Percentiles rank a stretch among this genome's conserved stretches.
Conservation (phyloP, 2,329 filamentous ascomycete species). For the Lizonia empirigonia region DNA sequence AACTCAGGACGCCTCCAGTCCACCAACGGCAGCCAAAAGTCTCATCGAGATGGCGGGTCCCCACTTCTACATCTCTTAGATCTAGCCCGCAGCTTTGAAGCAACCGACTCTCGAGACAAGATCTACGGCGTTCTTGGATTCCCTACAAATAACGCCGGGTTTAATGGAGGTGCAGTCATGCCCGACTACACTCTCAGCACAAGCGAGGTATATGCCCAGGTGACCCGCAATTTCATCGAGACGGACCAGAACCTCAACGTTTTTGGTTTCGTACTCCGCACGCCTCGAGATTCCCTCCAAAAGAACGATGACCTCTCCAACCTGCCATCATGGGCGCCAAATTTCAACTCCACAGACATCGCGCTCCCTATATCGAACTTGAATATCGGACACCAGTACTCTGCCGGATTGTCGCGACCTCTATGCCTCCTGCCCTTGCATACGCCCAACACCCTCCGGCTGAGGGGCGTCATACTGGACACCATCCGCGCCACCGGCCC, state of each 20-base stretch:
- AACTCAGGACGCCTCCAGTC: not conserved
- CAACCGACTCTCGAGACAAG: slow-evolving; percentile 24
- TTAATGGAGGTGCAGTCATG: not conserved
- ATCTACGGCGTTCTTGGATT: slow-evolving; percentile 25
- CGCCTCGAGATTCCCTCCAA: not conserved
- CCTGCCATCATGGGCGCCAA: slow-evolving; percentile 25
- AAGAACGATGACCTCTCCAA: not conserved
- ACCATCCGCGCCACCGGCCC: not conserved
- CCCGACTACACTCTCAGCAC: slow-evolving; percentile 17
- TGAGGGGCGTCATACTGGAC: slow-evolving; percentile 15
- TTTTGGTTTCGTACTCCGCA: slow-evolving; percentile 10
- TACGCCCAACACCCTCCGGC: not conserved
- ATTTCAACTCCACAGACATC: slow-evolving; percentile 17
- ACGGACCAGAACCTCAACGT: slow-evolving; percentile 16
- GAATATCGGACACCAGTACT: slow-evolving; percentile 1
- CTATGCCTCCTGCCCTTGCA: not conserved
- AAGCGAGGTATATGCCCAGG: slow-evolving; percentile 17
- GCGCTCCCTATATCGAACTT: slow-evolving; percentile 12
- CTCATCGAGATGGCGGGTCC: not conserved
- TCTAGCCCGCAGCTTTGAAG: slow-evolving; percentile 21
- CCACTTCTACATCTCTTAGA: slow-evolving; percentile 25
- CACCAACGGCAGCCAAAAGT: not conserved
- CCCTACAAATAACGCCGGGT: not conserved
- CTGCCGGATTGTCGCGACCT: not conserved
- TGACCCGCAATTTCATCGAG: slow-evolving; percentile 9